Evolutionary conservation across 2,329 filamentous ascomycete genomes (phyloP).

Genomic region (Periconia sp.): DNA sequence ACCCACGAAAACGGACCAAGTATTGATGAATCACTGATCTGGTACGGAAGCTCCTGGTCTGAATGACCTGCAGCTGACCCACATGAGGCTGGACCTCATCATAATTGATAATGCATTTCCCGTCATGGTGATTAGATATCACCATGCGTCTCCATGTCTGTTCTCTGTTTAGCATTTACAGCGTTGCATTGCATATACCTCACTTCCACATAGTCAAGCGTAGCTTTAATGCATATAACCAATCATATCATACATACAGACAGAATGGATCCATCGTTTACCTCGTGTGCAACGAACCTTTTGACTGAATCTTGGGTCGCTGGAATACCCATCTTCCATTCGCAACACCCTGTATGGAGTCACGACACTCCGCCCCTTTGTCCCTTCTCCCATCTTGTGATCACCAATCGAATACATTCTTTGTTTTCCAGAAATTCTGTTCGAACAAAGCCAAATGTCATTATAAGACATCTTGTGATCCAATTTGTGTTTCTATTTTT

Average conservation of each 20-base stretch:
- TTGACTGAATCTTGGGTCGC: too few species aligned
- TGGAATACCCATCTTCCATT: too few species aligned
- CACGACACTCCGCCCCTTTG: too few species aligned
- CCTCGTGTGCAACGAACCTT: too few species aligned
- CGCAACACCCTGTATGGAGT: too few species aligned
- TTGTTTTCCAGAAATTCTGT: too few species aligned
- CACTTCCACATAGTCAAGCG: not conserved
- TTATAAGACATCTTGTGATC: not conserved
- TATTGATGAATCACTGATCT: not conserved
- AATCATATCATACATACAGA: too few species aligned
- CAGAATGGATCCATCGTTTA: too few species aligned
- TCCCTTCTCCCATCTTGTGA: too few species aligned
- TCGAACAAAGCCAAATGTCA: too few species aligned
- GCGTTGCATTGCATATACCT: constrained; percentile 1
- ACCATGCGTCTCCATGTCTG: not conserved
- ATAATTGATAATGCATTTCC: not conserved
- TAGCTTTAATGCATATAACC: not conserved
- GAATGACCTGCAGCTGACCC: not conserved
- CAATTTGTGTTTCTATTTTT: not conserved
- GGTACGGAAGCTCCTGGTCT: not conserved
- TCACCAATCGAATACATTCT: too few species aligned
- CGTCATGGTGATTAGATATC: not conserved
- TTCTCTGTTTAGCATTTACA: not conserved
- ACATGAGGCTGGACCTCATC: not conserved
- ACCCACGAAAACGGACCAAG: not conserved